Evolutionary conservation across 176 grass and related monocot genomes (phyloP), one percentile per base, ranked within the genome.

Genomic region (Typha latifolia): DNA sequence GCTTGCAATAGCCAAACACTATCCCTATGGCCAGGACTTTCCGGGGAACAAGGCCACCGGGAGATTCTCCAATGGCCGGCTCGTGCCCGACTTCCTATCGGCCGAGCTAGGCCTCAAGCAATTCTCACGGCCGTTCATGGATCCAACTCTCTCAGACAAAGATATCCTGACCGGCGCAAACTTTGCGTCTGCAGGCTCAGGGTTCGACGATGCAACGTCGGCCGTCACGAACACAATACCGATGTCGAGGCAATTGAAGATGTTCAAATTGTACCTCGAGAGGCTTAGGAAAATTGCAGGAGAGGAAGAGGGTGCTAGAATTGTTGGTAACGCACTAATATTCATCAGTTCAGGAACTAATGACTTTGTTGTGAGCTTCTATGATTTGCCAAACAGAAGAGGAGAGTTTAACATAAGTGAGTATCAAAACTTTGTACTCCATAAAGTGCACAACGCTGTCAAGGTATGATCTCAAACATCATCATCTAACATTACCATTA

Each of bases 31-130:
- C 13, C 27, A 1, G 27, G 62, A 64, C 13, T 64, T 63, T 22
- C 12, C 22, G 0, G 27, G 27, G 24, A 5, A 15, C 29, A 15
- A 26, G 1, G 13, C 62, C 29, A 64, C 62, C 14, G 62, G 62
- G 62, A 64, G 62, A 13, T 64, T 64, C 62, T 64, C 62, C 27
- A 64, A 64, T 22, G 62, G 62, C 12, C 27, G 10, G 1, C 27
- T 63, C 0, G 62, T 63, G 4, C 27, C 62, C 7, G 62, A 63
- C 62, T 16, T 63, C 23, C 62, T 63, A 14, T 14, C 12, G 3
- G 22, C 62, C 62, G 12, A 34, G 22, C 12, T 63, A 12, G 62
- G 21, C 27, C 24, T 34, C 27, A 32, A 13, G 14, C 12, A 27
- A 2, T 13, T 37, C 12, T 34, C 62, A 31, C 12, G 22, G 3